These are phyloP conservation scores for Sutorius australiensis DNA, from an alignment of 768 basidiomycete species.

Conservation along the genomic window DNA sequence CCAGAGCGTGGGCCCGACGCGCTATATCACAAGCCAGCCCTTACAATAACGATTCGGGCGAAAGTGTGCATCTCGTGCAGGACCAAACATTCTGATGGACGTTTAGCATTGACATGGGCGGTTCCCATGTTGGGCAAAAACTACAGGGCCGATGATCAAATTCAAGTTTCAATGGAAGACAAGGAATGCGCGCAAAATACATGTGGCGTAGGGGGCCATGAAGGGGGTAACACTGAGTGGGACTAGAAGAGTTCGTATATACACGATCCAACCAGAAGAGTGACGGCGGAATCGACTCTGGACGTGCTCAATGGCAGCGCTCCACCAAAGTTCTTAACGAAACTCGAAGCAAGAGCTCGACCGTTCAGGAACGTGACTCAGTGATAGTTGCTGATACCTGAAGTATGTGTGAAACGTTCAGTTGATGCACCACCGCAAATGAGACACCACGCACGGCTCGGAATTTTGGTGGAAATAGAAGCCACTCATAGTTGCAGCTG, in stretches of 20 bases:
- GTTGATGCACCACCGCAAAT: background rate
- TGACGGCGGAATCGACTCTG: background rate
- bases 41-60: background rate
- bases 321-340: constrained; percentile 45
- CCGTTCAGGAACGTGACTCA: constrained; percentile 72
- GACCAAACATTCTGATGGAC: background rate
- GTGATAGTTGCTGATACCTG: constrained; percentile 87
- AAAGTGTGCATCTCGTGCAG: background rate
- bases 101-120: background rate
- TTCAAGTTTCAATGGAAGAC: constrained; percentile 1
- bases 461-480: constrained; percentile 95
- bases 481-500: constrained; percentile 76
- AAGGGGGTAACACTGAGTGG: constrained; percentile 20
- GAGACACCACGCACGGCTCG: constrained; percentile 66
- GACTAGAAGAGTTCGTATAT: constrained; percentile 12
- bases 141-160: background rate
- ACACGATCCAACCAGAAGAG: constrained; percentile 11
- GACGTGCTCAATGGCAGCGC: background rate
- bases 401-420: constrained; percentile 9
- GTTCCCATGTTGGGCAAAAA: background rate
- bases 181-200: constrained; percentile 15
- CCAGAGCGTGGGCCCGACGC: background rate
- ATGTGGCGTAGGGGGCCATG: constrained; percentile 14
- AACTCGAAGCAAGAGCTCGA: constrained; percentile 83
- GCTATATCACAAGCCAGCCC: background rate